A percentile compares a stretch with the other conserved stretches of the same genome.
phyloP scores from a whole-genome alignment of 345 rosid species.

The Rubroshorea leprosula region DNA sequence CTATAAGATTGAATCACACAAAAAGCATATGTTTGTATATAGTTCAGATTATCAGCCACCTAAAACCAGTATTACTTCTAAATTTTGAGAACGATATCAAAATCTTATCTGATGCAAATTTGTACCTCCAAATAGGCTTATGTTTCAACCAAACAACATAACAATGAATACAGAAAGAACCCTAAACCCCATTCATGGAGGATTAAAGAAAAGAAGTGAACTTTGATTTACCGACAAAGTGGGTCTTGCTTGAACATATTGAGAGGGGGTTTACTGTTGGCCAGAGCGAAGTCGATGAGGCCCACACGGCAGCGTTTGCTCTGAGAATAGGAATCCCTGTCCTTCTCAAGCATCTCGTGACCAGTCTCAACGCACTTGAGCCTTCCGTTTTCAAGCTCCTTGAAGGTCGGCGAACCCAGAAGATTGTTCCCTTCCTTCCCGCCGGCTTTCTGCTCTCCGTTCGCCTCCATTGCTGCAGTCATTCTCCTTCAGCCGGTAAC shows the following conservation, averaged over 20 bases:
- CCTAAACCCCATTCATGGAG: neutral
- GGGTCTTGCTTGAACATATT: constrained; percentile 78
- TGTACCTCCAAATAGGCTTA: too few relatives aligned
- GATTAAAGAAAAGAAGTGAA: neutral
- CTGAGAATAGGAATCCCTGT: constrained; percentile 53
- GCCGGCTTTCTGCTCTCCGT: constrained; percentile 17
- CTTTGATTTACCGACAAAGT: constrained; percentile 42
- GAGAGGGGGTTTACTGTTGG: constrained; percentile 64
- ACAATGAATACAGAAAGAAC: neutral
- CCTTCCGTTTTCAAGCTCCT: constrained; percentile 59
- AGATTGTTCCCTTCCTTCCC: constrained; percentile 43
- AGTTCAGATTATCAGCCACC: too few relatives aligned
- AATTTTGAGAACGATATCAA: too few relatives aligned
- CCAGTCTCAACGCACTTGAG: constrained; percentile 83
- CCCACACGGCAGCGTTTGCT: constrained; percentile 87
- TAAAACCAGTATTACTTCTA: too few relatives aligned
- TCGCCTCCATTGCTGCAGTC: constrained; percentile 20
- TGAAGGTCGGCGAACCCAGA: constrained; percentile 58
- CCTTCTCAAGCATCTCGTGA: constrained; percentile 64
- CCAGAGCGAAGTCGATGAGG: constrained; percentile 68
- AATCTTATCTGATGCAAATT: too few relatives aligned
- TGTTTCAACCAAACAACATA: too few relatives aligned
- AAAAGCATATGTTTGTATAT: too few relatives aligned
- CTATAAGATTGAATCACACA: too few relatives aligned
- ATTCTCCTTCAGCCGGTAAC: too few relatives aligned